A percentile compares a stretch with the other conserved stretches of the same genome.
phyloP scores from a whole-genome alignment of 2,329 filamentous ascomycete species.

The Clonostachys sp. region DNA sequence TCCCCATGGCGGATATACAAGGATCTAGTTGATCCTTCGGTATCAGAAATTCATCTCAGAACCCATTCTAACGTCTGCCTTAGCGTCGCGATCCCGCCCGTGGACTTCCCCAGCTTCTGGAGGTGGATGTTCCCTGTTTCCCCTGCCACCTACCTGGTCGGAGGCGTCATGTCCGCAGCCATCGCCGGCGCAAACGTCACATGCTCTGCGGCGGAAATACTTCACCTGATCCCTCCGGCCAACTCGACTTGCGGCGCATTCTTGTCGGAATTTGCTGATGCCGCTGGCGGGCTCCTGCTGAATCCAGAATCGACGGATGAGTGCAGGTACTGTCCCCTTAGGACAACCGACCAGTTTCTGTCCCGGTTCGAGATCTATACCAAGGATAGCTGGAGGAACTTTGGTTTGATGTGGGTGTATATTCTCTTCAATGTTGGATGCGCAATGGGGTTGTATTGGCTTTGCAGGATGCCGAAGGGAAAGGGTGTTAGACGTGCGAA shows the following conservation, averaged over 20 bases:
- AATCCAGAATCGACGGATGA: conserved; percentile 9
- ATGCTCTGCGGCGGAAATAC: conserved; percentile 62
- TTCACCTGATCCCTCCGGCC: conserved; percentile 53
- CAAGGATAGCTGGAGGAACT: conserved; percentile 56
- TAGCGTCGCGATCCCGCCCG: conserved; percentile 63
- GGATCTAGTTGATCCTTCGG: too few species aligned
- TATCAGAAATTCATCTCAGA: too few species aligned
- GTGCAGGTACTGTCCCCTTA: conserved; percentile 48
- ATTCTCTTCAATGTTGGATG: conserved; percentile 46
- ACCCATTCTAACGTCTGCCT: conserved; percentile 51
- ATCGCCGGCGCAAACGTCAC: conserved; percentile 55
- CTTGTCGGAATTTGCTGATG: conserved; percentile 38
- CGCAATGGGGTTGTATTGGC: conserved; percentile 29
- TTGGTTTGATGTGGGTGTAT: conserved; percentile 50
- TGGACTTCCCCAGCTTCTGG: conserved; percentile 68
- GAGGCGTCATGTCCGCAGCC: conserved; percentile 58
- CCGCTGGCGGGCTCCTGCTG: conserved; percentile 40
- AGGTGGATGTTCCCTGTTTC: conserved; percentile 71
- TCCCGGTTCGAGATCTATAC: conserved; percentile 39
- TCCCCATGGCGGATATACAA: too few species aligned
- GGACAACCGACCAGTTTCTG: conserved; percentile 40
- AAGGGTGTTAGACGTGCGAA: background rate
- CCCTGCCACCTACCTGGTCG: conserved; percentile 71
- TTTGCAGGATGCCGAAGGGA: conserved; percentile 3
- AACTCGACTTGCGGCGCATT: conserved; percentile 53